These are phyloP conservation scores for Protomyces inundatus DNA, from an alignment of 1,139 yeast species.

Conservation along the genomic window DNA sequence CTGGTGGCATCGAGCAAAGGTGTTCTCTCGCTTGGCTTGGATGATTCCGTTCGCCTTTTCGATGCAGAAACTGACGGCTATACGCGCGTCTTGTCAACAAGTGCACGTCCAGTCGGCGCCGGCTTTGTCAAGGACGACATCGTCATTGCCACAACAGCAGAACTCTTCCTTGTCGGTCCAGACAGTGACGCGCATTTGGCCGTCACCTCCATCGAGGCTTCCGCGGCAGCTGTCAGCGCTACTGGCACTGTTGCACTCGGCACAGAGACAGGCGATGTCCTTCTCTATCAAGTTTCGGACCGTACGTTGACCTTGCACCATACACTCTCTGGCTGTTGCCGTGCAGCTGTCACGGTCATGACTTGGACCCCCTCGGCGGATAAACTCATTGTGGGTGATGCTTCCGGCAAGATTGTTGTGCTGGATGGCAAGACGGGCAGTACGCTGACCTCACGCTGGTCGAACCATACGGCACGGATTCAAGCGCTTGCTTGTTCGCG, in stretches of 20 bases:
- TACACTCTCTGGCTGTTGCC: not conserved
- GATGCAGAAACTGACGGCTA: not conserved
- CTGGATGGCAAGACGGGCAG: conserved; percentile 53
- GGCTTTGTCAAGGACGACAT: conserved; percentile 40
- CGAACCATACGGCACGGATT: conserved; percentile 82
- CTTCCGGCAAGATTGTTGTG: conserved; percentile 68
- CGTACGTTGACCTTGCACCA: not conserved
- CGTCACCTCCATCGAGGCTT: conserved; percentile 26
- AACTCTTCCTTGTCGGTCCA: conserved; percentile 44
- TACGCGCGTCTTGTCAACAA: conserved; percentile 35
- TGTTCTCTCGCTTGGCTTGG: conserved; percentile 74
- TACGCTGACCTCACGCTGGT: conserved; percentile 85
- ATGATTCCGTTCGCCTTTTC: conserved; percentile 52
- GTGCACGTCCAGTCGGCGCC: conserved; percentile 51
- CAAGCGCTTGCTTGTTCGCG: conserved; percentile 71
- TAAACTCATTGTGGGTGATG: conserved; percentile 78
- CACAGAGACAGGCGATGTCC: conserved; percentile 16
- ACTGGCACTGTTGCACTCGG: conserved; percentile 34
- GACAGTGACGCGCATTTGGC: conserved; percentile 42
- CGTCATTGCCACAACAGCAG: conserved; percentile 21
- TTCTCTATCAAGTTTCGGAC: conserved; percentile 14
- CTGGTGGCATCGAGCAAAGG: conserved; percentile 36
- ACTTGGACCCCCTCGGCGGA: conserved; percentile 67
- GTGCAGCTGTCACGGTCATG: conserved; percentile 55
- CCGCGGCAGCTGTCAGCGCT: conserved; percentile 40